Conservation (phyloP, 441 rosid genomes). For the Adansonia grandidieri region DNA sequence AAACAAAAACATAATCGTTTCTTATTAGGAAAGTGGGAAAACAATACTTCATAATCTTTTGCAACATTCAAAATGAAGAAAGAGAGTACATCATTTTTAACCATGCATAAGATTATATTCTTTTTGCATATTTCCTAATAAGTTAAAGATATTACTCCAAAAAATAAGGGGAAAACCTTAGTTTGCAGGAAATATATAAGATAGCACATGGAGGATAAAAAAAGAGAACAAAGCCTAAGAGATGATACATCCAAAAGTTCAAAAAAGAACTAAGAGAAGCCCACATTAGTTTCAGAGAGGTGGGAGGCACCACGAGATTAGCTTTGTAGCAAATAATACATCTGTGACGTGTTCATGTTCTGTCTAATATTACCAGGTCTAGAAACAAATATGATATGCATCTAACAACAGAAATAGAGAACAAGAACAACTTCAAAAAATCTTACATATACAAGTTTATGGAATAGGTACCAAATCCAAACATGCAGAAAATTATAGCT, state of each 20-base stretch:
- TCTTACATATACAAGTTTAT: constrained; percentile 1
- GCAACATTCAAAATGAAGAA: neutral
- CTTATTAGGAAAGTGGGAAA: constrained; percentile 3
- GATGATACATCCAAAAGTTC: neutral
- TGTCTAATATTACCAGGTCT: neutral
- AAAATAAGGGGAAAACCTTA: neutral
- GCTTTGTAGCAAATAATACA: neutral
- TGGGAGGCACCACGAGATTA: neutral
- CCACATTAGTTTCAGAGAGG: neutral
- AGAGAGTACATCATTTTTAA: neutral
- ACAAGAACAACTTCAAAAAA: constrained; percentile 1
- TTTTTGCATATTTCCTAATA: neutral
- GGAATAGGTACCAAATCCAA: constrained; percentile 11
- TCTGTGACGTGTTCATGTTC: no score
- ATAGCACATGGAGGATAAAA: neutral
- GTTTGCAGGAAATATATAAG: neutral
- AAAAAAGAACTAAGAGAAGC: neutral
- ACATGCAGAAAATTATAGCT: constrained; percentile 37
- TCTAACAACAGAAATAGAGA: neutral
- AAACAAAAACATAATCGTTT: neutral
- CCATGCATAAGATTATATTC: neutral
- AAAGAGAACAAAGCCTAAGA: neutral
- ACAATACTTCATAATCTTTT: neutral
- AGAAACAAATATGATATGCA: neutral
- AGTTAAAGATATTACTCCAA: neutral